Percentiles rank a stretch among this genome's conserved stretches.
These are phyloP conservation scores for Isabelozyma rhagii DNA, from an alignment of 805 yeast species.

Conservation along the genomic window DNA sequence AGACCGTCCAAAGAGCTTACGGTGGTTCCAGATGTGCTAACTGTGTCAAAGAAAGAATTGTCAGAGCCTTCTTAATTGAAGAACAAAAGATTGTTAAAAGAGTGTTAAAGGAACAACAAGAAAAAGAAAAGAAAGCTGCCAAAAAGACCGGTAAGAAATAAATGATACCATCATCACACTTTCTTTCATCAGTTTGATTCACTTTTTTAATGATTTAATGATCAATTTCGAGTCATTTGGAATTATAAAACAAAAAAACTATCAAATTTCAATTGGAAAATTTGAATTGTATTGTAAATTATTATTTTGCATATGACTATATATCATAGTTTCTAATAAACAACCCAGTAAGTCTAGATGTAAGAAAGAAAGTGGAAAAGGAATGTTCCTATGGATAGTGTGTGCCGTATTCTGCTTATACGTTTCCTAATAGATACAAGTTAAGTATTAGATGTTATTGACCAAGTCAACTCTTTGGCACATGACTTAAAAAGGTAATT, in stretches of 20 bases:
- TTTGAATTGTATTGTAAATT: background rate
- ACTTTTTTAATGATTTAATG: background rate
- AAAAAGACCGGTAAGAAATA: conserved; percentile 34
- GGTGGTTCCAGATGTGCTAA: conserved; percentile 98
- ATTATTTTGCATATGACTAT: background rate
- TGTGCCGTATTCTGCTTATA: no score
- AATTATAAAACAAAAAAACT: background rate
- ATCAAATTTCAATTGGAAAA: background rate
- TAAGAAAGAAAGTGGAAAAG: no score
- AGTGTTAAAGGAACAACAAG: conserved; percentile 95
- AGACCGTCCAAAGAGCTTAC: conserved; percentile 99
- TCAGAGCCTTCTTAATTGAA: conserved; percentile 99
- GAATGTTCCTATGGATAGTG: no score
- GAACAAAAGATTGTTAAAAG: conserved; percentile 99
- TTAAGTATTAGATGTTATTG: no score
- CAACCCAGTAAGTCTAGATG: background rate
- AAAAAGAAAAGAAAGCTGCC: conserved; percentile 66
- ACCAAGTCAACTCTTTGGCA: no score
- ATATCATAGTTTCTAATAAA: background rate
- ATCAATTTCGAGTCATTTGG: background rate
- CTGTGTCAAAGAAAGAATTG: conserved; percentile 99
- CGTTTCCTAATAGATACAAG: no score
- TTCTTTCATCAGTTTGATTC: background rate
- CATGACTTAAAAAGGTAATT: no score
- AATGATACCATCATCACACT: conserved; percentile 3